A percentile compares a stretch with the other conserved stretches of the same genome.
These are phyloP conservation scores for Hyaloscypha hepaticicola DNA, from an alignment of 495 filamentous ascomycete genomes.

Conservation along the genomic window DNA sequence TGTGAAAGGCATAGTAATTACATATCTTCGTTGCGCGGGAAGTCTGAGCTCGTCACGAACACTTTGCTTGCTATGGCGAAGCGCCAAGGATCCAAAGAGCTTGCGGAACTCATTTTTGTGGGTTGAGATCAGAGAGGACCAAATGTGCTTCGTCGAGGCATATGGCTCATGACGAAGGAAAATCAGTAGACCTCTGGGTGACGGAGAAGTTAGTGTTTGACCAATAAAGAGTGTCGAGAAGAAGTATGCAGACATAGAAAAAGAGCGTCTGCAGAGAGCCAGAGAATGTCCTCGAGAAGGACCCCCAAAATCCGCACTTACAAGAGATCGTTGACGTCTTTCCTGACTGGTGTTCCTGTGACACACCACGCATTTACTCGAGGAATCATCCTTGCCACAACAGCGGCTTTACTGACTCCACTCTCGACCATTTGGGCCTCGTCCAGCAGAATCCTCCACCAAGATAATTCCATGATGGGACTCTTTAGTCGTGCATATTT, in stretches of 20 bases:
- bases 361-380: slow-evolving; percentile 87
- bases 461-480: slow-evolving; percentile 74
- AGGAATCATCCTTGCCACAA: slow-evolving; percentile 75
- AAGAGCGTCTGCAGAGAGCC: no score
- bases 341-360: slow-evolving; percentile 87
- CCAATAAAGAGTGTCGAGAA: no score
- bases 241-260: not conserved
- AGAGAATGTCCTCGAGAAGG: no score
- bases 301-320: not conserved
- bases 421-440: slow-evolving; percentile 96
- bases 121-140: slow-evolving; percentile 60
- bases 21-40: slow-evolving; percentile 77
- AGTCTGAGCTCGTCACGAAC: slow-evolving; percentile 70
- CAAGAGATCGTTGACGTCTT: slow-evolving; percentile 66
- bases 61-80: slow-evolving; percentile 82
- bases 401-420: slow-evolving; percentile 79
- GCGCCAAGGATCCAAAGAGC: slow-evolving; percentile 66
- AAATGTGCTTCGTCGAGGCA: slow-evolving; percentile 57
- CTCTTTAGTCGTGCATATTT: slow-evolving; percentile 67
- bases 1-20: slow-evolving; percentile 87
- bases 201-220: not conserved
- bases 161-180: slow-evolving; percentile 83
- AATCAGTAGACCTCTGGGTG: slow-evolving; percentile 54
- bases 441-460: slow-evolving; percentile 90
- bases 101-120: slow-evolving; percentile 60